Evolutionary conservation across 345 rosid genomes (phyloP).

Genomic region (Eucalyptus regnans): DNA sequence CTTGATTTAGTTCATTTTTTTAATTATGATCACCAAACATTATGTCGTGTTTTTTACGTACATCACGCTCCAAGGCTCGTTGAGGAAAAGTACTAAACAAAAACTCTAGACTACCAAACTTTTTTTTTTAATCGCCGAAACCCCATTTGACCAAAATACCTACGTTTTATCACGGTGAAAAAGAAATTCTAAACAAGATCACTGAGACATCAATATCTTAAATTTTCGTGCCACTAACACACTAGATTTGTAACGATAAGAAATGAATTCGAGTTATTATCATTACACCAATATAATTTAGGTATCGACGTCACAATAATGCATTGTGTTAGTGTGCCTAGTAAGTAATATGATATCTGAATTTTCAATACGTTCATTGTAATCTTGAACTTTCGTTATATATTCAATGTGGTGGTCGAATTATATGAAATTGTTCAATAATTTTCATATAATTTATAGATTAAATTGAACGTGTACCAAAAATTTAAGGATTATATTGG

Average conservation of each 20-base stretch:
- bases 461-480: accelerated
- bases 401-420: accelerated
- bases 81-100: too few species aligned
- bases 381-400: too few species aligned
- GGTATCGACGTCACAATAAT: not conserved
- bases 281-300: too few species aligned
- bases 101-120: too few species aligned
- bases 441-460: too few species aligned
- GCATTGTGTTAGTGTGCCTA: accelerated
- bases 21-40: not conserved
- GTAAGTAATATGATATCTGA: accelerated
- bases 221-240: not conserved
- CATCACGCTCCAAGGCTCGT: too few species aligned
- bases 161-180: accelerated
- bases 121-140: too few species aligned
- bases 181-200: not conserved
- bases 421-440: too few species aligned
- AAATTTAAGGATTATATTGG: accelerated
- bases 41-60: not conserved
- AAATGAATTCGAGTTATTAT: not conserved
- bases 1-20: not conserved
- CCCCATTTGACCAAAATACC: not conserved
- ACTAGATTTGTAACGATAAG: accelerated
- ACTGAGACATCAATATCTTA: not conserved
- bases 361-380: accelerated